Percentiles rank a stretch among this genome's conserved stretches.
These are phyloP conservation scores for Flagelloscypha sp. DNA, from an alignment of 768 basidiomycete genomes.

Conservation along the genomic window DNA sequence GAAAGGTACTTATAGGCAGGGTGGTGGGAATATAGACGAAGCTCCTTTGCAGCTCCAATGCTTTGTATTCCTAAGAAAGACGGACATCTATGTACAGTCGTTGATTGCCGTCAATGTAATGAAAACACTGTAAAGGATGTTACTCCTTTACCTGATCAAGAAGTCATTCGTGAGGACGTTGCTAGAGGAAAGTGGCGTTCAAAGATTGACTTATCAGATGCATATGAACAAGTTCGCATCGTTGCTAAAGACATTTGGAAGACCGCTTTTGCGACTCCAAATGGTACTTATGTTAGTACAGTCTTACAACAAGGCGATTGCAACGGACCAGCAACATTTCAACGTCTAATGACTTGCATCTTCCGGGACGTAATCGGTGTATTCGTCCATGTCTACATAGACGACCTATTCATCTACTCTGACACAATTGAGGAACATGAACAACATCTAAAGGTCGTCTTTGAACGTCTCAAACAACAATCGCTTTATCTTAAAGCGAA, in stretches of 20 bases:
- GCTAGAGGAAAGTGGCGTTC: slow-evolving; percentile 23
- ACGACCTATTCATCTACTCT: slow-evolving; percentile 35
- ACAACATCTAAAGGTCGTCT: slow-evolving; percentile 21
- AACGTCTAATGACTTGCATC: slow-evolving; percentile 33
- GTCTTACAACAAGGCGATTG: slow-evolving; percentile 39
- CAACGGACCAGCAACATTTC: slow-evolving; percentile 38
- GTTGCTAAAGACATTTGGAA: slow-evolving; percentile 19
- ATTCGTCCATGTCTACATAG: slow-evolving; percentile 35
- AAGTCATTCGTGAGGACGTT: slow-evolving; percentile 27
- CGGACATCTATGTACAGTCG: slow-evolving; percentile 22
- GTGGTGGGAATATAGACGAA: slow-evolving; percentile 25
- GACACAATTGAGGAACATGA: slow-evolving; percentile 29
- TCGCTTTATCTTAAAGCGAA: slow-evolving; percentile 23
- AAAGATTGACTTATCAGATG: slow-evolving; percentile 33
- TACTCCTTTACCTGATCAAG: slow-evolving; percentile 33
- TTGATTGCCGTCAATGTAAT: slow-evolving; percentile 29
- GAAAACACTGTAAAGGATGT: slow-evolving; percentile 32
- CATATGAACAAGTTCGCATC: slow-evolving; percentile 35
- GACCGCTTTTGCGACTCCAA: slow-evolving; percentile 26
- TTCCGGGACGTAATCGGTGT: slow-evolving; percentile 28
- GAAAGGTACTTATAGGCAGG: slow-evolving; percentile 20
- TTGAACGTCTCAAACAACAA: slow-evolving; percentile 18
- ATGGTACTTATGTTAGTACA: slow-evolving; percentile 28
- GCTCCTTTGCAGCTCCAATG: slow-evolving; percentile 21
- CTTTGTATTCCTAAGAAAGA: slow-evolving; percentile 27